phyloP scores from a whole-genome alignment of 352 stramenopile species.

The Pythium angustatum region DNA sequence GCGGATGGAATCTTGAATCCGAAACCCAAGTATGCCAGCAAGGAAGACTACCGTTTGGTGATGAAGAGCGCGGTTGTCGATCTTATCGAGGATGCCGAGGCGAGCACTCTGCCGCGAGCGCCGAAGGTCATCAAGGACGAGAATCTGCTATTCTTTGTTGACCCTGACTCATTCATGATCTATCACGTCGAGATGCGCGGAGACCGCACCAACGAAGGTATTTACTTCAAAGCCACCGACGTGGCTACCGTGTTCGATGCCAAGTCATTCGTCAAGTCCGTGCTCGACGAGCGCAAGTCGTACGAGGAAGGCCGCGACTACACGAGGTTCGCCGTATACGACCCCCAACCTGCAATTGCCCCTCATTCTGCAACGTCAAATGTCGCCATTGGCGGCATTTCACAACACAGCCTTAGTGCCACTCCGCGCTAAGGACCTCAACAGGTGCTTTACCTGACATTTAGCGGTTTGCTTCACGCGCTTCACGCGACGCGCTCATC shows the following conservation, averaged over 20 bases:
- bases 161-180: not conserved
- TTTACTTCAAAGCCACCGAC: constrained; percentile 7
- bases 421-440: not conserved
- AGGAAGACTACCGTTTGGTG: constrained; percentile 1
- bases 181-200: constrained; percentile 7
- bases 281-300: not conserved
- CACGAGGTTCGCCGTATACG: not conserved
- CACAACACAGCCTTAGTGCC: not conserved
- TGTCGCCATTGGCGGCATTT: not conserved
- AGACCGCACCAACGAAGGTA: not conserved
- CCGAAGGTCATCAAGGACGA: constrained; percentile 4
- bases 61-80: not conserved
- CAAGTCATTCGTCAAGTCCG: not conserved
- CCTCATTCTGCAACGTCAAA: not conserved
- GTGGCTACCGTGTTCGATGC: not conserved
- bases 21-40: not conserved
- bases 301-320: not conserved
- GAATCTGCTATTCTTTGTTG: not conserved
- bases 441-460: constrained; percentile 10
- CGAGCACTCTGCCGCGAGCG: not conserved
- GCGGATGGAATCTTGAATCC: not conserved
- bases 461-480: constrained; percentile 10
- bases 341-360: not conserved
- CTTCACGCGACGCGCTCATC: constrained; percentile 11
- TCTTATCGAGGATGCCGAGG: not conserved